phyloP scores from a whole-genome alignment of 352 stramenopile species.

The Phytophthora syringae region DNA sequence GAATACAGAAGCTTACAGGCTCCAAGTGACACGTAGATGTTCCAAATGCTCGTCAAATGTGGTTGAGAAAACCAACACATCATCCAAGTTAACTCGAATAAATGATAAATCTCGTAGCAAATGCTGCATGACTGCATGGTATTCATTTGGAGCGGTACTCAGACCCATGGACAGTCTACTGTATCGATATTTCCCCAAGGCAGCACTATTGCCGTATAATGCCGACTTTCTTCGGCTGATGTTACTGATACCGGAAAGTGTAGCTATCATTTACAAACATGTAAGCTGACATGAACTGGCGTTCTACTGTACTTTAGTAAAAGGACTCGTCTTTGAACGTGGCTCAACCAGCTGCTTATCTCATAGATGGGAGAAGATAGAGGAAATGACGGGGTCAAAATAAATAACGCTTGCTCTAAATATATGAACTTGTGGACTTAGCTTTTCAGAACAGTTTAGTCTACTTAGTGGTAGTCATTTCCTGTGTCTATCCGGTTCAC shows the following conservation, averaged over 20 bases:
- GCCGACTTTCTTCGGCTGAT: too few species aligned
- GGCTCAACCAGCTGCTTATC: not conserved
- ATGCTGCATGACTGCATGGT: constrained; percentile 5
- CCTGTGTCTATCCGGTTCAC: not conserved
- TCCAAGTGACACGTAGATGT: too few species aligned
- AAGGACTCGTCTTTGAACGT: not conserved
- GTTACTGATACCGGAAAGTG: not conserved
- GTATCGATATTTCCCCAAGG: constrained; percentile 12
- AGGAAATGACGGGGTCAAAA: too few species aligned
- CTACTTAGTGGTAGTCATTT: not conserved
- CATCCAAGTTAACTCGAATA: not conserved
- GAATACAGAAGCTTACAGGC: too few species aligned
- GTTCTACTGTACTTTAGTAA: not conserved
- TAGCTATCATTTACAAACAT: constrained; percentile 1
- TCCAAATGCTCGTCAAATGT: not conserved
- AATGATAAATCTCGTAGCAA: not conserved
- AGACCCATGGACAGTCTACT: constrained; percentile 10
- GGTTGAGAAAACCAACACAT: not conserved
- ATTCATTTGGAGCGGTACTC: constrained; percentile 3
- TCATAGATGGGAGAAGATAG: too few species aligned
- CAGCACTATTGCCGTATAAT: not conserved
- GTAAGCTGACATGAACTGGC: not conserved
- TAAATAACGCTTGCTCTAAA: not conserved
- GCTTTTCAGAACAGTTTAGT: not conserved
- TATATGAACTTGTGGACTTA: not conserved